A percentile compares a stretch with the other conserved stretches of the same genome.
These are phyloP conservation scores for Globisporangium paroecandrum DNA, from an alignment of 352 stramenopile genomes.

Conservation along the genomic window DNA sequence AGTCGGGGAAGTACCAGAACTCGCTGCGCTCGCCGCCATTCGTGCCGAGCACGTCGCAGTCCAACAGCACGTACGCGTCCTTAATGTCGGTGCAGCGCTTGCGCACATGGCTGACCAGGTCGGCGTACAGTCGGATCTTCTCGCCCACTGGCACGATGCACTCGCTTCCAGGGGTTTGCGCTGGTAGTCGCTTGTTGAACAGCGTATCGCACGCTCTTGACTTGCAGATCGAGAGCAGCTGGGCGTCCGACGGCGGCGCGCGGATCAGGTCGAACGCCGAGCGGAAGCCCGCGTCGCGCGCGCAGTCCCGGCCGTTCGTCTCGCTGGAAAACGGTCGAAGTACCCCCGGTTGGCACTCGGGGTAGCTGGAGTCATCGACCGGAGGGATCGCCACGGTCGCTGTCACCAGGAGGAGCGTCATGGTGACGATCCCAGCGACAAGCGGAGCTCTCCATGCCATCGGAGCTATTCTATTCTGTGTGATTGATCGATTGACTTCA, in stretches of 20 bases:
- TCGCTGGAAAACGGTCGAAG: slow-evolving; percentile 8
- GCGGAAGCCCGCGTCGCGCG: background rate
- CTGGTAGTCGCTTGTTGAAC: background rate
- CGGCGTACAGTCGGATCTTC: slow-evolving; percentile 10
- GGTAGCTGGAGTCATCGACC: background rate
- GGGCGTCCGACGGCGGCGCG: background rate
- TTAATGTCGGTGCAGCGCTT: slow-evolving; percentile 7
- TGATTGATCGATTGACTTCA: background rate
- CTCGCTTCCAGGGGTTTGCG: background rate
- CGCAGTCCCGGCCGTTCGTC: slow-evolving; percentile 5
- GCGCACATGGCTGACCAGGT: slow-evolving; percentile 12
- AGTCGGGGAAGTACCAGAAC: slow-evolving; percentile 18
- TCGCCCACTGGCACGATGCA: slow-evolving; percentile 8
- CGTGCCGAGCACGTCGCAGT: slow-evolving; percentile 8
- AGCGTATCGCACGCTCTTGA: slow-evolving; percentile 9
- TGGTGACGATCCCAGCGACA: background rate
- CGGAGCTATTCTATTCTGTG: background rate
- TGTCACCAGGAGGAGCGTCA: background rate
- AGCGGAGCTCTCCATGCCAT: slow-evolving; percentile 3
- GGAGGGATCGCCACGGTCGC: background rate
- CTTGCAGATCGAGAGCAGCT: slow-evolving; percentile 16
- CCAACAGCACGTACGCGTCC: slow-evolving; percentile 16
- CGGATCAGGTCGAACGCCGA: slow-evolving; percentile 11
- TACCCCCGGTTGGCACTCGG: slow-evolving; percentile 2
- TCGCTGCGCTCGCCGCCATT: slow-evolving; percentile 7